These are phyloP conservation scores for Phaeosphaeriaceae sp. DNA, from an alignment of 2,329 filamentous ascomycete genomes.

Conservation along the genomic window DNA sequence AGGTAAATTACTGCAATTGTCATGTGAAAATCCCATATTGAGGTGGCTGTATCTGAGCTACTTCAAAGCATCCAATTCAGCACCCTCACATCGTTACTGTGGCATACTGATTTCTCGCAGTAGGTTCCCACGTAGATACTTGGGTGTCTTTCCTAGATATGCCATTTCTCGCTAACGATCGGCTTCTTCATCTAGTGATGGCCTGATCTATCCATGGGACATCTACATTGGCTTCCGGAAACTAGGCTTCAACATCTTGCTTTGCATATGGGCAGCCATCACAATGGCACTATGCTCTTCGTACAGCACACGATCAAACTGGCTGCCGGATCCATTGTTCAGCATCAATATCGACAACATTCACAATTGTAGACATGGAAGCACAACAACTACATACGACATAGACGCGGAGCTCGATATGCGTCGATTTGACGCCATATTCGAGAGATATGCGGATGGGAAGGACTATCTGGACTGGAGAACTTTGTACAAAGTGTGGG, in stretches of 20 bases:
- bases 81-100: too few relatives aligned
- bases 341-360: conserved; percentile 26
- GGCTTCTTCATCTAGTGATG: conserved; percentile 2
- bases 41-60: too few relatives aligned
- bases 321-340: conserved; percentile 20
- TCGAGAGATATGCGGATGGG: conserved; percentile 22
- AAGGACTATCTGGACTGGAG: conserved; percentile 16
- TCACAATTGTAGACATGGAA: conserved; percentile 21
- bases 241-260: conserved; percentile 18
- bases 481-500: conserved; percentile 17
- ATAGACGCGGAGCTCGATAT: conserved; percentile 21
- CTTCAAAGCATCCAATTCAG: too few relatives aligned
- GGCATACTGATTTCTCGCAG: too few relatives aligned
- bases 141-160: too few relatives aligned
- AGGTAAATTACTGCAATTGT: too few relatives aligned
- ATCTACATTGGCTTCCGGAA: conserved; percentile 22
- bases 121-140: too few relatives aligned
- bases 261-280: conserved; percentile 25
- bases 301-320: conserved; percentile 19
- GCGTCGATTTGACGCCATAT: conserved; percentile 22
- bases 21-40: too few relatives aligned
- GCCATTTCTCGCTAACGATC: too few relatives aligned
- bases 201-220: conserved; percentile 25
- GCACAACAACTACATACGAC: conserved; percentile 24
- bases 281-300: conserved; percentile 22